phyloP scores from a whole-genome alignment of 495 filamentous ascomycete genomes.

The Lasiosphaeria hispida region DNA sequence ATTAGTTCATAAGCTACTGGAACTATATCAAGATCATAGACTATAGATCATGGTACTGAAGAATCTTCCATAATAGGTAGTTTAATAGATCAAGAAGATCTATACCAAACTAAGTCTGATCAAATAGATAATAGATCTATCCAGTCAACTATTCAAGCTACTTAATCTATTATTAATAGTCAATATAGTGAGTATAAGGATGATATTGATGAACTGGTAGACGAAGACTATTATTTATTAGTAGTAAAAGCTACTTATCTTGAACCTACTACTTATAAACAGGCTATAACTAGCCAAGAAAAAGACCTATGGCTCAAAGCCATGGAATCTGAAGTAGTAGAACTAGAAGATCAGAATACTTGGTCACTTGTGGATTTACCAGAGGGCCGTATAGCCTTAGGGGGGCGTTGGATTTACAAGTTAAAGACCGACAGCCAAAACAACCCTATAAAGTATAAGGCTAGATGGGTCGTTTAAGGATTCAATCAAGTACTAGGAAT shows the following conservation, averaged over 20 bases:
- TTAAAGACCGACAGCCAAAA: no score
- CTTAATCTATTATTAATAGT: neutral
- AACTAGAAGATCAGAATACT: neutral
- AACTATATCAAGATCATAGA: neutral
- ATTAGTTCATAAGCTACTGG: no score
- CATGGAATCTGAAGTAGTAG: neutral
- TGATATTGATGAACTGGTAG: neutral
- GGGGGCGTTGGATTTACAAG: no score
- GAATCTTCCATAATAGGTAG: neutral
- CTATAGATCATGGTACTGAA: neutral
- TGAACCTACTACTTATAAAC: conserved; percentile 5
- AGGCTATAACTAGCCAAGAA: neutral
- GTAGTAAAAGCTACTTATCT: neutral
- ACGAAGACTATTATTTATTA: neutral
- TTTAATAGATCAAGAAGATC: neutral
- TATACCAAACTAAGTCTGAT: neutral
- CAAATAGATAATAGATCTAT: neutral
- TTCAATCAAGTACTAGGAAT: conserved; percentile 3
- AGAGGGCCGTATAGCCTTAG: neutral
- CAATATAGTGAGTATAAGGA: neutral
- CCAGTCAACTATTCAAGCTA: neutral
- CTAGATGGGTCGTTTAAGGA: conserved; percentile 3
- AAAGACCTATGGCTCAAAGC: neutral
- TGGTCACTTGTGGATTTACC: neutral
- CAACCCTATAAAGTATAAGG: neutral